Evolutionary conservation across 495 filamentous ascomycete genomes (phyloP), one percentile per base, ranked within the genome.

Genomic region (Penicillium psychrofluorescens): DNA sequence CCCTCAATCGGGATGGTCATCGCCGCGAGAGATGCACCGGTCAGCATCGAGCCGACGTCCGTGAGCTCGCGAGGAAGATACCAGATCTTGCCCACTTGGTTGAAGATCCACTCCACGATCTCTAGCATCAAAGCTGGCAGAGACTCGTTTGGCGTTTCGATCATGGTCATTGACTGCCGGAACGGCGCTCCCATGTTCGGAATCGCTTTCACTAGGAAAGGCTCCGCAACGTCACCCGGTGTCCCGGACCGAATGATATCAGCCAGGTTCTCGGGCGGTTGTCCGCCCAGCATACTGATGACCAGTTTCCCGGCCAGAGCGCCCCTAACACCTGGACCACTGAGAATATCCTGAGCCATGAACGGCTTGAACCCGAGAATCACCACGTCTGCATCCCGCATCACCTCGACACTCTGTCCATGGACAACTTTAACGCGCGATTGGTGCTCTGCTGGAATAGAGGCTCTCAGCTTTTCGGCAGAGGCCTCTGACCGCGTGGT

Each of bases 281-380:
- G 81, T n/a, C 90, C 90, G 1, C 88, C 90, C 35, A 88, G 76
- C 43, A 95, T 88, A 55, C 78, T 85, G 51, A 96, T 85, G 6
- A 96, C 66, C 4, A 95, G 68, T 51, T 95, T 96, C 2, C 84
- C 85, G 8, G 67, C 51, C 0, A 95, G 66, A 5, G 59, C 61
- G 6, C 54, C 50, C 5, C 34, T 10, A 1, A 67, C 49, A 0
- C 61, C 59, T 4, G 40, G n/a, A 6, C 54, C 48, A 11, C 52
- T 34, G 4, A 70, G 51, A 4, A 70, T 55, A 6, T 53, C 59
- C 5, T 54, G 50, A 0, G 56, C 62, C 51, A 67, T 58, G 38
- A 61, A 68, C 7, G 64, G 59, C 43, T 68, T 67, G 40, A 63
- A 68, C 2, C 53, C 63, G 2, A 70, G 55, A 3, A 70, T 42